phyloP scores from a whole-genome alignment of 306 rosid species.

The Dryas octopetala region DNA sequence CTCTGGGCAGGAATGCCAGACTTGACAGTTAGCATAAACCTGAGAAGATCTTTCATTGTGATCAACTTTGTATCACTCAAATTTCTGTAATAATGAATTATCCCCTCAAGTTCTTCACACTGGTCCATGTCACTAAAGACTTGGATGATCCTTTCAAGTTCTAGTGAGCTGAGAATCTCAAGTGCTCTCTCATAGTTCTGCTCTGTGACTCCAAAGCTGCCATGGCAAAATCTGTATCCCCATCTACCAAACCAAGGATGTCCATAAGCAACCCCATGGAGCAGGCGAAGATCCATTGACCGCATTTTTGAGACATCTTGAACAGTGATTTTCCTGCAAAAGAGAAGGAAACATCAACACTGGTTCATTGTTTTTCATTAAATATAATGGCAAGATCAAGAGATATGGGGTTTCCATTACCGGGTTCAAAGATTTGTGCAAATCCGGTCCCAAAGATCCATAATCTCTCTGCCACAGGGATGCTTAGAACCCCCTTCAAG shows the following conservation, averaged over 20 bases:
- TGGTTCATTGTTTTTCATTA: background rate
- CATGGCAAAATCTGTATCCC: conserved; percentile 73
- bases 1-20: conserved; percentile 40
- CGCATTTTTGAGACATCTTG: conserved; percentile 72
- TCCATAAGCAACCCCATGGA: conserved; percentile 84
- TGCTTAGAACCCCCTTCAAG: conserved; percentile 75
- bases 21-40: conserved; percentile 79
- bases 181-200: conserved; percentile 55
- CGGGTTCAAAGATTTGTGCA: conserved; percentile 65
- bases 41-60: conserved; percentile 68
- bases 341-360: conserved; percentile 3
- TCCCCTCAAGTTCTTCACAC: conserved; percentile 53
- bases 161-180: conserved; percentile 54
- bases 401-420: conserved; percentile 28
- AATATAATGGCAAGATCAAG: conserved; percentile 18
- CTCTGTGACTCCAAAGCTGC: conserved; percentile 71
- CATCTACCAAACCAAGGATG: conserved; percentile 95
- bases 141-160: conserved; percentile 46
- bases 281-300: conserved; percentile 77
- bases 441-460: conserved; percentile 88
- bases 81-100: conserved; percentile 64
- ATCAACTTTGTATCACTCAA: conserved; percentile 71
- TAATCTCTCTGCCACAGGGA: conserved; percentile 69
- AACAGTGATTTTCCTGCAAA: conserved; percentile 64
- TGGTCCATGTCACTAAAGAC: conserved; percentile 37